phyloP scores from a whole-genome alignment of 352 stramenopile genomes.

The Phytophthora fragariae region DNA sequence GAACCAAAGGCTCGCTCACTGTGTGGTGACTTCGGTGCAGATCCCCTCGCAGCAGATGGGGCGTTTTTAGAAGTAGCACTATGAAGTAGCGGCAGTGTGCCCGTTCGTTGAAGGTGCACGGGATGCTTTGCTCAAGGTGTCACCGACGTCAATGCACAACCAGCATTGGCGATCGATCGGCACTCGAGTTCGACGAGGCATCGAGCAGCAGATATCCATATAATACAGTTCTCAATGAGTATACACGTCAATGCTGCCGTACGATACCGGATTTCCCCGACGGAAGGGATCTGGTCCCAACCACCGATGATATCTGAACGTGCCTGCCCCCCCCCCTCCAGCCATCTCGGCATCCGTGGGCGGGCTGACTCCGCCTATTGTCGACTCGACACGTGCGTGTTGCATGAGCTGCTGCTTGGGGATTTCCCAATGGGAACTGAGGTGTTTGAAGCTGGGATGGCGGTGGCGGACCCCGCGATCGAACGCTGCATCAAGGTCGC shows the following conservation, averaged over 20 bases:
- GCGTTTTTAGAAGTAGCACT: background rate
- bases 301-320: constrained; percentile 3
- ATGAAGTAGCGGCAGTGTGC: background rate
- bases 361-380: constrained; percentile 10
- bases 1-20: background rate
- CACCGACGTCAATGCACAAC: too few species aligned
- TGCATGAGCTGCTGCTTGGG: background rate
- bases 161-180: background rate
- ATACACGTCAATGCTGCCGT: background rate
- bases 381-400: constrained; percentile 25
- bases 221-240: background rate
- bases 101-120: background rate
- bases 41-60: background rate
- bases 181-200: background rate
- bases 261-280: background rate
- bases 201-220: background rate
- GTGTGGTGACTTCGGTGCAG: background rate
- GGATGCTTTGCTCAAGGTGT: background rate
- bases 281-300: background rate
- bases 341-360: background rate
- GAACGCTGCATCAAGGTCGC: constrained; percentile 21
- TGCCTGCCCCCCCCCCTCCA: too few species aligned
- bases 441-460: background rate
- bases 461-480: constrained; percentile 15
- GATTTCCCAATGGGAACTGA: background rate